Evolutionary conservation across 1,139 yeast genomes (phyloP).

Genomic region (Debaryomyces nepalensis): DNA sequence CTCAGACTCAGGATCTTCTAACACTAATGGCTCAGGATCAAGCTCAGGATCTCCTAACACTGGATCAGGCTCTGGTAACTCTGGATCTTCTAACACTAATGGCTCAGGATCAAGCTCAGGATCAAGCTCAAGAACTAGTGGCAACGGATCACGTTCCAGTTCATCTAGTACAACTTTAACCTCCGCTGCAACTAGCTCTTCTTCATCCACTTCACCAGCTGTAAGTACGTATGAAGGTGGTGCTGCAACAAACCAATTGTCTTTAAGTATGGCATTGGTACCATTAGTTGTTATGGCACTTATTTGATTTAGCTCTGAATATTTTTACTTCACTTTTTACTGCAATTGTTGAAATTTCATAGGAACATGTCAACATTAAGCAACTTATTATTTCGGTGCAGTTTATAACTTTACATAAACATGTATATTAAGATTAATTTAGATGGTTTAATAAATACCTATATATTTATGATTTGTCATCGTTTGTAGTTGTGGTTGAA

Average conservation of each 20-base stretch:
- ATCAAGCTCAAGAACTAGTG: slow-evolving; percentile 20
- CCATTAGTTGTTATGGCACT: slow-evolving; percentile 26
- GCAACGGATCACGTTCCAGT: slow-evolving; percentile 12
- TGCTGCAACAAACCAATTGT: slow-evolving; percentile 29
- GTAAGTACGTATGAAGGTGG: slow-evolving; percentile 26
- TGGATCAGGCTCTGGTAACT: slow-evolving; percentile 18
- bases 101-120: slow-evolving; percentile 18
- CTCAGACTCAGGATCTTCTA: too few relatives aligned
- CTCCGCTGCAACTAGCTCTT: slow-evolving; percentile 7
- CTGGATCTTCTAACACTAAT: slow-evolving; percentile 21
- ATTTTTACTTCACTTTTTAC: not conserved
- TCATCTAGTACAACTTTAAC: slow-evolving; percentile 17
- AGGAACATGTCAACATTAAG: too few relatives aligned
- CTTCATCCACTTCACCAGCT: slow-evolving; percentile 18
- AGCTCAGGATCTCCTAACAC: too few relatives aligned
- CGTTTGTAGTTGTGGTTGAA: slow-evolving; percentile 5
- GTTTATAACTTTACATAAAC: too few relatives aligned
- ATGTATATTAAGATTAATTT: too few relatives aligned
- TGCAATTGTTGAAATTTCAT: too few relatives aligned
- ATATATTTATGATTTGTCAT: not conserved
- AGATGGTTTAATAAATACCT: too few relatives aligned
- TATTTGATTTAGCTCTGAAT: not conserved
- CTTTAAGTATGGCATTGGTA: slow-evolving; percentile 31
- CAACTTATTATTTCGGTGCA: too few relatives aligned
- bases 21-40: not conserved